phyloP scores from a whole-genome alignment of 2,329 filamentous ascomycete genomes.

The Fusarium torulosum region DNA sequence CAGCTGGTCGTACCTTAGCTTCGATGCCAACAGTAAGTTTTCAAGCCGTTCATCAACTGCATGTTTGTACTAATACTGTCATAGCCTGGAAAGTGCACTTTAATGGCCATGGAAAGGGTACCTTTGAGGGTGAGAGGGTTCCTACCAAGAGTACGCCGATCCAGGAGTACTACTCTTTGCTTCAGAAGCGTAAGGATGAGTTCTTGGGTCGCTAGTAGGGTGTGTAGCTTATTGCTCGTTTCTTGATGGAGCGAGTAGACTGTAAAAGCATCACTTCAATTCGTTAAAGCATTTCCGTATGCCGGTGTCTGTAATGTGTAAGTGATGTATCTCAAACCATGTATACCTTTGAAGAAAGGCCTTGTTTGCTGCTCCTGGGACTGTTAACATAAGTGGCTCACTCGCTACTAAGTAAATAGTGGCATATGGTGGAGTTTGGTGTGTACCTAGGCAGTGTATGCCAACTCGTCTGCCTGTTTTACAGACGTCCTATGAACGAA shows the following conservation, averaged over 20 bases:
- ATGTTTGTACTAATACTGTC: slow-evolving; percentile 33
- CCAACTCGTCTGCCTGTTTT: too few species aligned
- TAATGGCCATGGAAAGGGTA: slow-evolving; percentile 54
- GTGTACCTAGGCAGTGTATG: too few species aligned
- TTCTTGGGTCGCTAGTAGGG: slow-evolving; percentile 16
- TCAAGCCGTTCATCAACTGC: rapidly evolving
- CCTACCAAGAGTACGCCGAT: slow-evolving; percentile 42
- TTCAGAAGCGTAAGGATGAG: slow-evolving; percentile 53
- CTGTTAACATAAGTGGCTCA: too few species aligned
- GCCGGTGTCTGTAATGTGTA: too few species aligned
- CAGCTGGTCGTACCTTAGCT: slow-evolving; percentile 60
- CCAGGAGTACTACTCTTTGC: slow-evolving; percentile 53
- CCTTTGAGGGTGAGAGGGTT: slow-evolving; percentile 50
- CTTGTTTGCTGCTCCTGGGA: too few species aligned
- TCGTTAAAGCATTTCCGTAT: background rate
- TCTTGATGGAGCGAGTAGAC: background rate
- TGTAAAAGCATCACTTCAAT: background rate
- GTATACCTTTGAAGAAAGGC: too few species aligned
- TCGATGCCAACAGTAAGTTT: slow-evolving; percentile 61
- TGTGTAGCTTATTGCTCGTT: background rate
- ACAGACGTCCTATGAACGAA: too few species aligned
- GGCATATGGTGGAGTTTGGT: too few species aligned
- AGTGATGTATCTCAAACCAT: too few species aligned
- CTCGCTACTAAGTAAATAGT: too few species aligned
- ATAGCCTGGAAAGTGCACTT: slow-evolving; percentile 55